Conservation (phyloP, 78 protist species). For the Pelomyxa schiedti region DNA sequence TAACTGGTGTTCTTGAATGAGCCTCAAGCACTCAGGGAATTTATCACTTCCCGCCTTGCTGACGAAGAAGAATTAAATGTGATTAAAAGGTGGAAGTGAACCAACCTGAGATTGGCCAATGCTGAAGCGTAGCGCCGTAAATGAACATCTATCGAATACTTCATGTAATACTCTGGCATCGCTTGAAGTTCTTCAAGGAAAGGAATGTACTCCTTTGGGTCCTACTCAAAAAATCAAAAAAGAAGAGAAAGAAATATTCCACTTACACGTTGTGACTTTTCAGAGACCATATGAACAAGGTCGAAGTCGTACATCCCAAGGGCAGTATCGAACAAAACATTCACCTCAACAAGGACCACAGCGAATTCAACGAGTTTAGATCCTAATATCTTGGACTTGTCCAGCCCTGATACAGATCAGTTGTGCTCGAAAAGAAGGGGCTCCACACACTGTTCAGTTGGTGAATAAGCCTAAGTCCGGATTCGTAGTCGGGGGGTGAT, state of each 20-base stretch:
- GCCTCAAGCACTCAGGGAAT: neutral
- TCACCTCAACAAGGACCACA: conserved; percentile 56
- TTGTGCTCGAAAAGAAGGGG: neutral
- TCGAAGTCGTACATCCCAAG: conserved; percentile 74
- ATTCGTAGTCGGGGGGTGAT: conserved; percentile 41
- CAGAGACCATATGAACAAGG: conserved; percentile 62
- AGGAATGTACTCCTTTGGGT: conserved; percentile 70
- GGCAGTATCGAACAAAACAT: conserved; percentile 51
- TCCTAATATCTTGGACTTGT: conserved; percentile 25
- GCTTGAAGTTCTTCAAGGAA: conserved; percentile 40
- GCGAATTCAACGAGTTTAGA: conserved; percentile 37
- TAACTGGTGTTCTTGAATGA: neutral
- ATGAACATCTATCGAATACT: conserved; percentile 47
- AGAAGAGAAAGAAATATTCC: neutral
- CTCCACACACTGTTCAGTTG: conserved; percentile 15
- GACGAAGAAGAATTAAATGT: conserved; percentile 7
- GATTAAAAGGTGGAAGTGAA: conserved; percentile 17
- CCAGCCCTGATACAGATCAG: conserved; percentile 10
- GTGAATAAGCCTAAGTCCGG: conserved; percentile 26
- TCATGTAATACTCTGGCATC: conserved; percentile 13
- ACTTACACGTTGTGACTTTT: conserved; percentile 60
- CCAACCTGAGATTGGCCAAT: conserved; percentile 38
- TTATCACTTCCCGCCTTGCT: neutral
- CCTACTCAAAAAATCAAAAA: conserved; percentile 18
- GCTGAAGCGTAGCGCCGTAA: conserved; percentile 41